Evolutionary conservation across 495 filamentous ascomycete genomes (phyloP).

Genomic region (Neurospora tetraspora): DNA sequence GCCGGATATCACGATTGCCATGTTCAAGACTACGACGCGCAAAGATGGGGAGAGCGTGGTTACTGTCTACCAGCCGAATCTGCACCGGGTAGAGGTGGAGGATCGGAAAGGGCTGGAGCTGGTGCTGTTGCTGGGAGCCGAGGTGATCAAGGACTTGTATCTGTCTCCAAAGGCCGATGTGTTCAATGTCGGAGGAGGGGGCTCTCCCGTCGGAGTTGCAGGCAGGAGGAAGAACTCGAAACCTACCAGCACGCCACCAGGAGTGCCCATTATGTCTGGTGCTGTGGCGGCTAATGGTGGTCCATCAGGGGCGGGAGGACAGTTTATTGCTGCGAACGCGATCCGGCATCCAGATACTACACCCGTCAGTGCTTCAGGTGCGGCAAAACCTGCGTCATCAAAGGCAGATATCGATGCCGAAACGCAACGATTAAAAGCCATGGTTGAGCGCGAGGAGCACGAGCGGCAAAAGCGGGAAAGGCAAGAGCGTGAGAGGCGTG

Average conservation of each 20-base stretch:
- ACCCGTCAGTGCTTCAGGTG: not conserved
- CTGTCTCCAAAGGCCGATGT: constrained; percentile 55
- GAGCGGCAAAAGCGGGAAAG: constrained; percentile 30
- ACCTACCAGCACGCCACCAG: constrained; percentile 16
- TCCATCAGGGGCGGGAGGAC: not conserved
- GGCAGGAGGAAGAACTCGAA: constrained; percentile 35
- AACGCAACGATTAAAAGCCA: constrained; percentile 48
- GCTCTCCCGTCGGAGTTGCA: constrained; percentile 9
- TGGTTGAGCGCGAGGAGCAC: constrained; percentile 41
- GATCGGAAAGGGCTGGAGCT: constrained; percentile 91
- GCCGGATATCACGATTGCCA: constrained; percentile 83
- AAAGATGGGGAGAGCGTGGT: constrained; percentile 32
- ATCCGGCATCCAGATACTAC: not conserved
- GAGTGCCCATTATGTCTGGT: constrained; percentile 22
- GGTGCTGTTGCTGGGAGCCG: constrained; percentile 69
- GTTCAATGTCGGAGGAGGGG: constrained; percentile 62
- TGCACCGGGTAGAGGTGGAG: constrained; percentile 83
- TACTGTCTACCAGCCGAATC: constrained; percentile 86
- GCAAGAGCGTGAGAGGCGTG: constrained; percentile 39
- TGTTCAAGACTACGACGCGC: constrained; percentile 49
- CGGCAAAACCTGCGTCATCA: constrained; percentile 18
- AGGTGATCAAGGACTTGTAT: constrained; percentile 82
- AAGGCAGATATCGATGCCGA: constrained; percentile 54
- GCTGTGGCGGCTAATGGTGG: constrained; percentile 7
- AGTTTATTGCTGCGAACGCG: not conserved